These are phyloP conservation scores for Panicum hallii DNA, from an alignment of 202 grass and related monocot genomes.

Conservation along the genomic window DNA sequence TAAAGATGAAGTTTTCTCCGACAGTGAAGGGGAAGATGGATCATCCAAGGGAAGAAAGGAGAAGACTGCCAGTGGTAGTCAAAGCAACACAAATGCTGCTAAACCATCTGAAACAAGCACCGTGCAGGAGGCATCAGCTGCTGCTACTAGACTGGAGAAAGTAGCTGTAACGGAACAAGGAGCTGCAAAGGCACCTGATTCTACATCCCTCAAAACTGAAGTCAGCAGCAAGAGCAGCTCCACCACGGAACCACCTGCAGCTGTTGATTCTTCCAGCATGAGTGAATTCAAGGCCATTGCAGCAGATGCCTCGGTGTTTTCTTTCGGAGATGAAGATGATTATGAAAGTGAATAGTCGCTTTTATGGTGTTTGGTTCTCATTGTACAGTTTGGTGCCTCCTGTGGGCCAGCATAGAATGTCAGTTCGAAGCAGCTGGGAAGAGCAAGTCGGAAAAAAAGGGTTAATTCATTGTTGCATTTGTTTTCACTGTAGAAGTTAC, in stretches of 20 bases:
- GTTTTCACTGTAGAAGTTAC: conserved; percentile 40
- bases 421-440: conserved; percentile 30
- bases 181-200: conserved; percentile 45
- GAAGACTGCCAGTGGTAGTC: conserved; percentile 33
- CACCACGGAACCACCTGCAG: conserved; percentile 36
- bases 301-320: conserved; percentile 93
- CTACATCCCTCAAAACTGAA: conserved; percentile 48
- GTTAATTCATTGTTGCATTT: conserved; percentile 49
- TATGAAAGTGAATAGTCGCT: conserved; percentile 85
- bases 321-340: conserved; percentile 94
- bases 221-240: conserved; percentile 50
- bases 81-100: conserved; percentile 29
- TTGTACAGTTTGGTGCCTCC: conserved; percentile 51
- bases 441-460: background rate
- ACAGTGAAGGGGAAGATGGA: conserved; percentile 86
- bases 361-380: background rate
- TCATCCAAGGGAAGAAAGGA: conserved; percentile 60
- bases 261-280: conserved; percentile 62
- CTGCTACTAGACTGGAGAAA: conserved; percentile 62
- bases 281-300: conserved; percentile 99
- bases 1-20: conserved; percentile 96
- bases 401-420: conserved; percentile 31
- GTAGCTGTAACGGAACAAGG: conserved; percentile 58
- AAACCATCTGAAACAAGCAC: conserved; percentile 55
- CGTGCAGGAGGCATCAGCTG: conserved; percentile 49